Evolutionary conservation across 139 green algal genomes (phyloP).

Genomic region (Chloropicon primus): DNA sequence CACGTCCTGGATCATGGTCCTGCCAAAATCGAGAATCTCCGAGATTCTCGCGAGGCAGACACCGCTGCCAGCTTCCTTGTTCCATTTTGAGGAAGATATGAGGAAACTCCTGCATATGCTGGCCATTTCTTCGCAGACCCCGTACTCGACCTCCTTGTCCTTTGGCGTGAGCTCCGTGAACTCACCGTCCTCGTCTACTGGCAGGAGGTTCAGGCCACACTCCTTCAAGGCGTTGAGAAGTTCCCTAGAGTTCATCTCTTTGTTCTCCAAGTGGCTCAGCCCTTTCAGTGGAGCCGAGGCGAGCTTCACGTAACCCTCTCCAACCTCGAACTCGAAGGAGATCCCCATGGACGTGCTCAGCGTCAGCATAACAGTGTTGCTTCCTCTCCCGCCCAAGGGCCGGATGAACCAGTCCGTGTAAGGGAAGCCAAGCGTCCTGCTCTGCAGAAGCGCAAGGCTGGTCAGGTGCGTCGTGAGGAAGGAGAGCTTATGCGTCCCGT

Average conservation of each 20-base stretch:
- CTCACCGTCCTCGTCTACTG: conserved; percentile 29
- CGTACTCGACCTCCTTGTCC: conserved; percentile 23
- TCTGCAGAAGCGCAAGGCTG: conserved; percentile 39
- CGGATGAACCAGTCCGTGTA: conserved; percentile 46
- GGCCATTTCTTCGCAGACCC: conserved; percentile 43
- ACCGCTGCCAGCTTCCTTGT: conserved; percentile 15
- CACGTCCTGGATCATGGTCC: conserved; percentile 32
- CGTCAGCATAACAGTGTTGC: neutral
- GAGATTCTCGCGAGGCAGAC: conserved; percentile 22
- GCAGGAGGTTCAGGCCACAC: conserved; percentile 38
- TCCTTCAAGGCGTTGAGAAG: conserved; percentile 25
- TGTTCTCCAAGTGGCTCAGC: conserved; percentile 22
- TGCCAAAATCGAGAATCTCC: conserved; percentile 43
- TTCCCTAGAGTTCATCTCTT: conserved; percentile 10
- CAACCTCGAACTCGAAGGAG: conserved; percentile 17
- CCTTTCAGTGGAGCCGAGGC: conserved; percentile 8
- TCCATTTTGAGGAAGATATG: conserved; percentile 37
- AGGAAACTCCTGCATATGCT: conserved; percentile 29
- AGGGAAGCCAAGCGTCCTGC: conserved; percentile 29
- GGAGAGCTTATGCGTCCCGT: conserved; percentile 15
- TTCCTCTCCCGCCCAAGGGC: conserved; percentile 21
- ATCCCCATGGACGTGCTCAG: conserved; percentile 2
- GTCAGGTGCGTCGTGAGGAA: conserved; percentile 48
- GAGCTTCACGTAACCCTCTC: conserved; percentile 10
- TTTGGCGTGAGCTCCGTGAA: conserved; percentile 24